These are phyloP conservation scores for Trichosporon sp. DNA, from an alignment of 1,284 basidiomycete genomes.

Conservation along the genomic window DNA sequence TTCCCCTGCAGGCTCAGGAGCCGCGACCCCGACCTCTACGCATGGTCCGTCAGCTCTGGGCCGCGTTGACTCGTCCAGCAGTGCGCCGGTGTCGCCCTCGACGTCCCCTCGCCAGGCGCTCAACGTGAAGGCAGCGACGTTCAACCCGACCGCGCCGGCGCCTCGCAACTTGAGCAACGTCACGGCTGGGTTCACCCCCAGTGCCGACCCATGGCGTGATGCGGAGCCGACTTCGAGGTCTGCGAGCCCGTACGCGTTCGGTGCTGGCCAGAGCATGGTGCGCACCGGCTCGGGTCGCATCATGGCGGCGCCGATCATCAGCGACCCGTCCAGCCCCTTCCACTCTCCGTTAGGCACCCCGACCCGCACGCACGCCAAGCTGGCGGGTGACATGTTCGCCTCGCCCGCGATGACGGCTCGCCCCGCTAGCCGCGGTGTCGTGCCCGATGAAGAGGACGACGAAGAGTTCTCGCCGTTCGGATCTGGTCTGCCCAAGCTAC, in stretches of 20 bases:
- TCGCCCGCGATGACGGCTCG: conserved; percentile 23
- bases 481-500: conserved; percentile 31
- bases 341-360: conserved; percentile 48
- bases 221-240: conserved; percentile 27
- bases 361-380: conserved; percentile 29
- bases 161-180: conserved; percentile 64
- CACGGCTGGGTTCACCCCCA: conserved; percentile 73
- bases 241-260: conserved; percentile 46
- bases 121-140: conserved; percentile 64
- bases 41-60: conserved; percentile 41
- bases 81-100: conserved; percentile 54
- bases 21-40: conserved; percentile 40
- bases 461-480: conserved; percentile 59
- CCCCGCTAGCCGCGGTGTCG: conserved; percentile 27
- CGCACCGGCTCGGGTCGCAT: conserved; percentile 72
- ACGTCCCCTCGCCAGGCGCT: conserved; percentile 56
- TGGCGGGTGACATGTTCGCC: conserved; percentile 38
- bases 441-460: conserved; percentile 50
- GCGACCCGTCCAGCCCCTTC: conserved; percentile 61
- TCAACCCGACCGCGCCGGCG: conserved; percentile 57
- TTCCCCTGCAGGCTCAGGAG: conserved; percentile 31
- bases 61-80: conserved; percentile 29
- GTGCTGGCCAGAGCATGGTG: conserved; percentile 54
- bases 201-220: conserved; percentile 53
- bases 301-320: conserved; percentile 77